Conservation (phyloP, 257 asterid species). For the Oldenlandia corymbosa region DNA sequence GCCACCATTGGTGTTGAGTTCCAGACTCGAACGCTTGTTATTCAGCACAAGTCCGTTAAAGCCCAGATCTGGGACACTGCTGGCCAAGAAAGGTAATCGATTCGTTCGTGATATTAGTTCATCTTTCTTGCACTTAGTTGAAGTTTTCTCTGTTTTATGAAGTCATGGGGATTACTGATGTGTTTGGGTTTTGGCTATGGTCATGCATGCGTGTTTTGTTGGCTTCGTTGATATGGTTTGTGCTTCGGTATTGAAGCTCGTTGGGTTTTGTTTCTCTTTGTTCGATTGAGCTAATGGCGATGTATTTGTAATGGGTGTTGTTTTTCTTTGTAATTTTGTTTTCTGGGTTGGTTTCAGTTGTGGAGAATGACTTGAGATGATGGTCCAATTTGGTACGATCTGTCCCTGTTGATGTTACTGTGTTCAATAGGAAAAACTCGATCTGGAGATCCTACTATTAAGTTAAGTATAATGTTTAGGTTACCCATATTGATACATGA, state of each 20-base stretch:
- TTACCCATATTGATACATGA: background rate
- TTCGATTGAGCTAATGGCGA: background rate
- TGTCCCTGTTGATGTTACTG: background rate
- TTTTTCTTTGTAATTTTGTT: background rate
- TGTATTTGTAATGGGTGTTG: background rate
- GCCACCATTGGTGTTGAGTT: conserved; percentile 84
- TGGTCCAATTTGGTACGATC: background rate
- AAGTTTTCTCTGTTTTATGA: no score
- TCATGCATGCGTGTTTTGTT: background rate
- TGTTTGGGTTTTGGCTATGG: background rate
- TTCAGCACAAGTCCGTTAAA: conserved; percentile 67
- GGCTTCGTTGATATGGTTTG: background rate
- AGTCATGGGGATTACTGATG: background rate
- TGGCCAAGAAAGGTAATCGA: conserved; percentile 68
- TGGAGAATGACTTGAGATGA: no score
- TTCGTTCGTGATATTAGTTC: background rate
- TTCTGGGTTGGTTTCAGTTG: background rate
- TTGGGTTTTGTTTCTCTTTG: background rate
- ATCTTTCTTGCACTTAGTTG: background rate
- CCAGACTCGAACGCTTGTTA: conserved; percentile 66
- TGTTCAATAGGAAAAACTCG: background rate
- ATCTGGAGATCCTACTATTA: background rate
- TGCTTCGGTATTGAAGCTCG: no score
- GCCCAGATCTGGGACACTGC: conserved; percentile 98
- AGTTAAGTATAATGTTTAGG: background rate